Conservation (phyloP, 768 basidiomycete species). For the Hebeloma cylindrosporum region DNA sequence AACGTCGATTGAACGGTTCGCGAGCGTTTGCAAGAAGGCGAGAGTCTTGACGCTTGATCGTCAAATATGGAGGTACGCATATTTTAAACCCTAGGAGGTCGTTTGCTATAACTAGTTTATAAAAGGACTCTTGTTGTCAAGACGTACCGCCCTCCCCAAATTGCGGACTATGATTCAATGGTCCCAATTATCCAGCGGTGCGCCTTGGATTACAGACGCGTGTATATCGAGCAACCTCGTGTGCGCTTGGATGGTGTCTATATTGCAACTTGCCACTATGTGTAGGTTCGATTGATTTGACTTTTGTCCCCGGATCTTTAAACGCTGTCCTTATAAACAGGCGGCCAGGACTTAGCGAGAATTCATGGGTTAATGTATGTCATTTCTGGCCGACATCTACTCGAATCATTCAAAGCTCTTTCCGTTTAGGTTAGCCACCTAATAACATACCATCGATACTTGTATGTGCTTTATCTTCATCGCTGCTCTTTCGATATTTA, state of each 20-base stretch:
- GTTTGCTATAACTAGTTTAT: conserved; percentile 1
- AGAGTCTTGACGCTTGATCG: conserved; percentile 69
- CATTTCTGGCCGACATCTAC: conserved; percentile 2
- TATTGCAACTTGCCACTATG: conserved; percentile 88
- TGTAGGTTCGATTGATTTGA: conserved; percentile 44
- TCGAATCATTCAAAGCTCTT: conserved; percentile 10
- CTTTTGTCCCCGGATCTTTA: conserved; percentile 4
- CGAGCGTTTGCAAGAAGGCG: conserved; percentile 67
- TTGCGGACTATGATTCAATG: conserved; percentile 52
- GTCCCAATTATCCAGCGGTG: conserved; percentile 51
- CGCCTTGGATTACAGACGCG: conserved; percentile 65
- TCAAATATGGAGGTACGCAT: conserved; percentile 71
- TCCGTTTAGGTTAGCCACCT: conserved; percentile 68
- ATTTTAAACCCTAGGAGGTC: conserved; percentile 1
- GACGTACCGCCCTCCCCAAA: conserved; percentile 77
- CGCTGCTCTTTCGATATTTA: background rate
- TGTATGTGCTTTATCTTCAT: conserved; percentile 46
- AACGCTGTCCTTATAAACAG: conserved; percentile 30
- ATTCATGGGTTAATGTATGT: conserved; percentile 83
- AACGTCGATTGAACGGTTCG: conserved; percentile 76
- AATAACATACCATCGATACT: conserved; percentile 90
- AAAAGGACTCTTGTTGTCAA: conserved; percentile 61
- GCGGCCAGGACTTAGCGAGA: conserved; percentile 77
- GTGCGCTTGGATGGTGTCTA: conserved; percentile 87
- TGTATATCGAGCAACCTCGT: conserved; percentile 83